phyloP scores from a whole-genome alignment of 2,329 filamentous ascomycete genomes.

The Xylaria sp. region DNA sequence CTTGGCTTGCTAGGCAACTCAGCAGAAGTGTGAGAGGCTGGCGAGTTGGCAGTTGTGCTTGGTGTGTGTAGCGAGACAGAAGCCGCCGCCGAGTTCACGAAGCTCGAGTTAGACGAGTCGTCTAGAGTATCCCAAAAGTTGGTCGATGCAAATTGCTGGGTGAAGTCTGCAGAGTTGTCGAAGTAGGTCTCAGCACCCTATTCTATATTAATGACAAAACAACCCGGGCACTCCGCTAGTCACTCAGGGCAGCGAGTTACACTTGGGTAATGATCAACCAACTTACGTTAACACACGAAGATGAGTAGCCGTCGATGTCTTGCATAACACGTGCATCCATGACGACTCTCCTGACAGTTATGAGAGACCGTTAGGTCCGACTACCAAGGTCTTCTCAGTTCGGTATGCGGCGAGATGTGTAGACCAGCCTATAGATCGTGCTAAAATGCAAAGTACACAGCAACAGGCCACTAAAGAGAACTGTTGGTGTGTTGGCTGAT shows the following conservation, averaged over 20 bases:
- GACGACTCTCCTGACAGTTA: slow-evolving; percentile 47
- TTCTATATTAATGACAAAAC: slow-evolving; percentile 34
- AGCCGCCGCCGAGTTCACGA: slow-evolving; percentile 46
- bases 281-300: slow-evolving; percentile 50
- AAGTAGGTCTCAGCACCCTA: slow-evolving; percentile 48
- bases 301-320: slow-evolving; percentile 51
- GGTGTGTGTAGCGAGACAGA: slow-evolving; percentile 45
- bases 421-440: slow-evolving; percentile 12
- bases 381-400: slow-evolving; percentile 34
- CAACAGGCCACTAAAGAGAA: slow-evolving; percentile 18
- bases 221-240: slow-evolving; percentile 1
- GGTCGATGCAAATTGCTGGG: slow-evolving; percentile 48
- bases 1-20: slow-evolving; percentile 41
- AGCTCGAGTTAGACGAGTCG: slow-evolving; percentile 46
- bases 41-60: slow-evolving; percentile 45
- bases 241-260: background rate
- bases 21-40: slow-evolving; percentile 44
- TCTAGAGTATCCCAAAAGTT: slow-evolving; percentile 51
- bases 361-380: slow-evolving; percentile 41
- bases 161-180: slow-evolving; percentile 49
- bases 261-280: slow-evolving; percentile 25
- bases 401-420: slow-evolving; percentile 23
- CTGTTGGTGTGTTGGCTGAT: slow-evolving; percentile 8
- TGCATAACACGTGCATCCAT: slow-evolving; percentile 52
- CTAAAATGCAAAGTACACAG: slow-evolving; percentile 21